These are phyloP conservation scores for Colletotrichum paranaense DNA, from an alignment of 2,329 filamentous ascomycete genomes.

Conservation along the genomic window DNA sequence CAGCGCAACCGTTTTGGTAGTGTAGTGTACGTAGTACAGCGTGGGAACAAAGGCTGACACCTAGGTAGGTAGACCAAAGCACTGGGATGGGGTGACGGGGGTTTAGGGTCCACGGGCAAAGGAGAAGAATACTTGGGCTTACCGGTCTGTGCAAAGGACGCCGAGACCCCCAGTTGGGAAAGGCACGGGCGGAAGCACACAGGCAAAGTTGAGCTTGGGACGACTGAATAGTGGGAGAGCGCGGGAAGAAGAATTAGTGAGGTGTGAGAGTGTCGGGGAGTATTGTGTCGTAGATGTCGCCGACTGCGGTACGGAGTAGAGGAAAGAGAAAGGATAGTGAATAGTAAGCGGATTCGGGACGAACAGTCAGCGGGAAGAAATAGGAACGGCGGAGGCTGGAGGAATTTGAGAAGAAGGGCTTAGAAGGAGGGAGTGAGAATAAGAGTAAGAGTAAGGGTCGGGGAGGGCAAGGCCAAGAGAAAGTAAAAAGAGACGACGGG, in stretches of 20 bases:
- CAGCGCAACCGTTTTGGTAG: neutral
- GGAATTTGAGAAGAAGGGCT: neutral
- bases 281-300: neutral
- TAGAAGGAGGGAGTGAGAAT: neutral
- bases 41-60: neutral
- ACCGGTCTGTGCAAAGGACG: conserved; percentile 5
- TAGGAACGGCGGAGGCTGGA: neutral
- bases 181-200: neutral
- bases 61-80: neutral
- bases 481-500: neutral
- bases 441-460: neutral
- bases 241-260: too few relatives aligned
- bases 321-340: neutral
- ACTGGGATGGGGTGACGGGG: neutral
- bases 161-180: neutral
- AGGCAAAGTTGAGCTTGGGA: neutral
- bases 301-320: neutral
- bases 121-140: neutral
- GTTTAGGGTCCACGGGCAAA: neutral
- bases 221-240: neutral
- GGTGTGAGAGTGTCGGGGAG: neutral
- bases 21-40: too few relatives aligned
- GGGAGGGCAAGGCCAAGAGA: neutral
- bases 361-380: neutral
- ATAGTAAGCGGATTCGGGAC: neutral